Percentiles rank a stretch among this genome's conserved stretches.
Conservation (phyloP, 768 basidiomycete species). For the Suillus fuscotomentosus region DNA sequence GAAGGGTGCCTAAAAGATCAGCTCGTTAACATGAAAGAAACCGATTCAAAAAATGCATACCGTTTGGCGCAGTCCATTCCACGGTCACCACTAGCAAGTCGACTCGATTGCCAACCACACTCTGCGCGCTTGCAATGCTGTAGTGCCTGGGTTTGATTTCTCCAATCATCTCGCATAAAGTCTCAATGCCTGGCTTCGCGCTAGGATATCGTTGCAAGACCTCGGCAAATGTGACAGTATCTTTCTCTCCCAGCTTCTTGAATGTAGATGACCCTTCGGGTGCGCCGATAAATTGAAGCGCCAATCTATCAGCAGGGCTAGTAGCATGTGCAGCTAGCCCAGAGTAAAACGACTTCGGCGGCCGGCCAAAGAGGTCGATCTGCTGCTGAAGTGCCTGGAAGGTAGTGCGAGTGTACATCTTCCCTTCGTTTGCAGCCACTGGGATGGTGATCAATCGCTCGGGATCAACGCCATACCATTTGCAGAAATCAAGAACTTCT, state of each 20-base stretch:
- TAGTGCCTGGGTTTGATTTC: conserved; percentile 98
- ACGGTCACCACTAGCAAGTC: conserved; percentile 96
- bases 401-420: conserved; percentile 89
- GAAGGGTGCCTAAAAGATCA: conserved; percentile 52
- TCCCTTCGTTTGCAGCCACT: conserved; percentile 58
- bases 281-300: conserved; percentile 89
- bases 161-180: conserved; percentile 83
- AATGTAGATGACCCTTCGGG: conserved; percentile 90
- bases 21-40: conserved; percentile 2
- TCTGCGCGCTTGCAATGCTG: conserved; percentile 95
- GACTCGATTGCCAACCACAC: conserved; percentile 91
- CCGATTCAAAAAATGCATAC: conserved; percentile 42
- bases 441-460: conserved; percentile 80
- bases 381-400: conserved; percentile 96
- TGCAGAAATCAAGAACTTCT: conserved; percentile 87
- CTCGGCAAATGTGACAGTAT: conserved; percentile 92
- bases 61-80: conserved; percentile 85
- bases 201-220: conserved; percentile 73
- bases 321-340: conserved; percentile 80
- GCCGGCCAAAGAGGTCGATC: conserved; percentile 93
- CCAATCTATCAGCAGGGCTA: conserved; percentile 64
- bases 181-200: conserved; percentile 81
- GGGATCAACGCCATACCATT: conserved; percentile 88
- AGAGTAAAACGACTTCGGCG: conserved; percentile 93
- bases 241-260: conserved; percentile 94